Conservation (phyloP, 1,284 basidiomycete genomes). For the Sporisorium scitamineum region DNA sequence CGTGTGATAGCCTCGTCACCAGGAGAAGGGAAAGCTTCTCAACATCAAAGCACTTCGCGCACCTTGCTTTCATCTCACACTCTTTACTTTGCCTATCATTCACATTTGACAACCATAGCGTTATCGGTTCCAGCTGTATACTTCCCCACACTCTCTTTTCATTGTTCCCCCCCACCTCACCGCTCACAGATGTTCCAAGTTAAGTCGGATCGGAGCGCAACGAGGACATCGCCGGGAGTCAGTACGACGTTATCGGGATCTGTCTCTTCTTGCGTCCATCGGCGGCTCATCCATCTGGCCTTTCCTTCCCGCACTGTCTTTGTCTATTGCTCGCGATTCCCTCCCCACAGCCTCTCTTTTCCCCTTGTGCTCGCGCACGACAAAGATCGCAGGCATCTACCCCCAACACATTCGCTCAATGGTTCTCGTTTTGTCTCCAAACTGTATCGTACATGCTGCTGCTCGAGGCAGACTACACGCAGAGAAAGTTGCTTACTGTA, state of each 20-base stretch:
- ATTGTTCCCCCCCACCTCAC: not conserved
- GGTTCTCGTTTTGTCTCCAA: not conserved
- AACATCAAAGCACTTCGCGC: not conserved
- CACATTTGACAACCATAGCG: not conserved
- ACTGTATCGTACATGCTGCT: slow-evolving; percentile 24
- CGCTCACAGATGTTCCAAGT: not conserved
- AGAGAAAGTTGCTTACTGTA: not conserved
- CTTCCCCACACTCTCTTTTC: not conserved
- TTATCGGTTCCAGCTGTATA: not conserved
- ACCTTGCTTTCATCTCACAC: not conserved
- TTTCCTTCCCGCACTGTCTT: not conserved
- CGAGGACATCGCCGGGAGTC: slow-evolving; percentile 43
- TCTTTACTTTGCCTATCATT: not conserved
- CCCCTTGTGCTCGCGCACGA: not conserved
- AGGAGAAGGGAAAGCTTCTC: no score
- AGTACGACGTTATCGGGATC: slow-evolving; percentile 19
- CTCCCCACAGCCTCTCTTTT: slow-evolving; percentile 25
- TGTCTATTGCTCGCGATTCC: not conserved
- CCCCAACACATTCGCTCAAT: slow-evolving; percentile 1
- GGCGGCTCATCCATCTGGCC: not conserved
- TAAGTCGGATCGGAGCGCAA: slow-evolving; percentile 12
- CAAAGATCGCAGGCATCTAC: slow-evolving; percentile 24
- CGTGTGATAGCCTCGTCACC: slow-evolving; percentile 3
- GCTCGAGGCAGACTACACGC: not conserved
- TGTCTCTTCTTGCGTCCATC: slow-evolving; percentile 30